Conservation (phyloP, 352 stramenopile species). For the Globisporangium canariense region DNA sequence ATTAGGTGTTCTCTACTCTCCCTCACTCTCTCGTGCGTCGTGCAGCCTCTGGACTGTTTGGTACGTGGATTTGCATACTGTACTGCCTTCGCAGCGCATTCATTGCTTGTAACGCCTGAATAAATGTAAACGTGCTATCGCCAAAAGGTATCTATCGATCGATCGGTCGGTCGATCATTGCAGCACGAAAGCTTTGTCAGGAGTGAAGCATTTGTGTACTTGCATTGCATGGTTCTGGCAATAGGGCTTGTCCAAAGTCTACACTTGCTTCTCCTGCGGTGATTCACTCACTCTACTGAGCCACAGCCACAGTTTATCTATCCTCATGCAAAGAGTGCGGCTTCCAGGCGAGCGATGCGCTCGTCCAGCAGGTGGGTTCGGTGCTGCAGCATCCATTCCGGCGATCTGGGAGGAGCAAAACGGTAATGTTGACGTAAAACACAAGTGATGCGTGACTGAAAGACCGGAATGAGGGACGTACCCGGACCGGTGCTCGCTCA, state of each 20-base stretch:
- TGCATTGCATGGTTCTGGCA: too few species aligned
- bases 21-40: background rate
- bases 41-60: background rate
- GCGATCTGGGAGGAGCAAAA: constrained; percentile 24
- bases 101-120: background rate
- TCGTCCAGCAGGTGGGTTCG: constrained; percentile 37
- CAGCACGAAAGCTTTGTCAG: too few species aligned
- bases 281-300: too few species aligned
- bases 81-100: background rate
- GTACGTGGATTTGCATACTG: background rate
- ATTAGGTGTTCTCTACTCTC: too few species aligned
- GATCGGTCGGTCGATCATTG: too few species aligned
- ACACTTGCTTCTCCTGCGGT: too few species aligned
- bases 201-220: too few species aligned
- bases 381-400: constrained; percentile 44
- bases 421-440: background rate
- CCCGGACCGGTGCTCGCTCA: constrained; percentile 44
- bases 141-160: too few species aligned
- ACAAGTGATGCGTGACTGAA: background rate
- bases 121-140: constrained; percentile 5
- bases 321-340: constrained; percentile 29
- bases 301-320: background rate
- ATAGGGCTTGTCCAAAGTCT: too few species aligned
- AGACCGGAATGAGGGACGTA: constrained; percentile 12
- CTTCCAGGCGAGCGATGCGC: constrained; percentile 40